These are phyloP conservation scores for Solanum clarkiae DNA, from an alignment of 257 asterid species.

Conservation along the genomic window DNA sequence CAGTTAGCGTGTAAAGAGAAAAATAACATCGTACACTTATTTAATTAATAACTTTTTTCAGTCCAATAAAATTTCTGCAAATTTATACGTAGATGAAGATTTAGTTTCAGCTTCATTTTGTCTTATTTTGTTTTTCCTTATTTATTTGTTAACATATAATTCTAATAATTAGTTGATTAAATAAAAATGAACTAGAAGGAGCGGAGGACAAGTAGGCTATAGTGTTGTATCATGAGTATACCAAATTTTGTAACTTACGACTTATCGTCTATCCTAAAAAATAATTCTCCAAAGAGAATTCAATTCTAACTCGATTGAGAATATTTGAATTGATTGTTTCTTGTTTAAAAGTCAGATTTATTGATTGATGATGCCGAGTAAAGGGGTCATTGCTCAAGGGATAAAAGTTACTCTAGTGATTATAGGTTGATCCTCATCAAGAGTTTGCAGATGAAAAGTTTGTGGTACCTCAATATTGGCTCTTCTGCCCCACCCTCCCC, in stretches of 20 bases:
- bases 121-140: neutral
- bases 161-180: neutral
- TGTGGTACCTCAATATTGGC: neutral
- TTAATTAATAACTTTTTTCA: neutral
- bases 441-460: neutral
- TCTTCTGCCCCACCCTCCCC: too few relatives aligned
- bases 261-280: neutral
- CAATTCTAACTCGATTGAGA: neutral
- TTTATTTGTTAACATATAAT: neutral
- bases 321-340: neutral
- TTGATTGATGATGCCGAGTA: neutral
- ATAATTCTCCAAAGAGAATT: neutral
- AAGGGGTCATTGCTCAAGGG: neutral
- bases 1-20: neutral
- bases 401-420: neutral
- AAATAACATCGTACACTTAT: neutral
- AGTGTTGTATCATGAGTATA: neutral
- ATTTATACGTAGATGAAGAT: neutral
- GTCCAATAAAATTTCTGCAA: neutral
- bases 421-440: neutral
- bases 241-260: neutral
- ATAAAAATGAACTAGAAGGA: neutral
- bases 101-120: neutral
- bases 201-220: neutral
- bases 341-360: accelerated